A percentile compares a stretch with the other conserved stretches of the same genome.
Conservation (phyloP, 2,329 filamentous ascomycete genomes). For the Dothidotthia symphoricarpi region DNA sequence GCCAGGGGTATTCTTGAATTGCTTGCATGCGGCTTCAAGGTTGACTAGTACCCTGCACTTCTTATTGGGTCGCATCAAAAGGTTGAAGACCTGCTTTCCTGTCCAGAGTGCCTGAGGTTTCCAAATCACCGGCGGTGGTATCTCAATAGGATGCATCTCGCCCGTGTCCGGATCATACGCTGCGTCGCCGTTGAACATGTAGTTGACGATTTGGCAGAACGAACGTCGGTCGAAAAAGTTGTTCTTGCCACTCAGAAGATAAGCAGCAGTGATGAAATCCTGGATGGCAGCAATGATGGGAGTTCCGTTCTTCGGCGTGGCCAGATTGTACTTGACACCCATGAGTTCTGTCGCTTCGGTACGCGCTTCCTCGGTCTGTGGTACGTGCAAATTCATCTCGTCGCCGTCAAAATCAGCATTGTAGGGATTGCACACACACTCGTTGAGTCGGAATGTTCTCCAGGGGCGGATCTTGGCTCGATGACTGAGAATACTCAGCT, state of each 20-base stretch:
- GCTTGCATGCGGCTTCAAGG: slow-evolving; percentile 86
- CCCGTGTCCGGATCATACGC: slow-evolving; percentile 49
- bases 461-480: slow-evolving; percentile 89
- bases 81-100: slow-evolving; percentile 92
- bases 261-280: slow-evolving; percentile 97
- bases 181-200: slow-evolving; percentile 79
- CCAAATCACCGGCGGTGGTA: slow-evolving; percentile 82
- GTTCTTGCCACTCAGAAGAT: slow-evolving; percentile 87
- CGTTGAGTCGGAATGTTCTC: slow-evolving; percentile 94
- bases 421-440: slow-evolving; percentile 97
- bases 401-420: slow-evolving; percentile 99
- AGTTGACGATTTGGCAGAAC: slow-evolving; percentile 86
- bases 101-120: slow-evolving; percentile 91
- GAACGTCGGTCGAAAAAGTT: slow-evolving; percentile 85
- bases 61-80: slow-evolving; percentile 86
- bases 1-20: slow-evolving; percentile 64
- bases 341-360: slow-evolving; percentile 94
- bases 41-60: slow-evolving; percentile 82
- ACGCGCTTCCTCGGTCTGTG: slow-evolving; percentile 93
- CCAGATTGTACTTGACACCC: slow-evolving; percentile 95
- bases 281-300: slow-evolving; percentile 99
- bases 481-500: slow-evolving; percentile 97
- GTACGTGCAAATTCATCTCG: slow-evolving; percentile 98
- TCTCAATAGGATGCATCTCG: slow-evolving; percentile 64
- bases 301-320: slow-evolving; percentile 95